Evolutionary conservation across 2,329 filamentous ascomycete species (phyloP).

Genomic region (Uncinocarpus reesii): DNA sequence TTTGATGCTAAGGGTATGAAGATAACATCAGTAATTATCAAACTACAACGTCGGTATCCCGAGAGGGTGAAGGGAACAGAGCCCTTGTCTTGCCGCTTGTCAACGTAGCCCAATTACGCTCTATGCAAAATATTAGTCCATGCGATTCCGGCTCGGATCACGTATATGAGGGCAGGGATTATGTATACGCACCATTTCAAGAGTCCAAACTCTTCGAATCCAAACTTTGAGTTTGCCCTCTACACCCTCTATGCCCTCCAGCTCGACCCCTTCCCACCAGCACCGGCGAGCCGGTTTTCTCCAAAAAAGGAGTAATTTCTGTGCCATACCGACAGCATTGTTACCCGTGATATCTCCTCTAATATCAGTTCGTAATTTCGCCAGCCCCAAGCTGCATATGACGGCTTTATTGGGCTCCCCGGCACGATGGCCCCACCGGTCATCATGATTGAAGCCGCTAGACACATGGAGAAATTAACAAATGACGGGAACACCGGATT

Average conservation of each 20-base stretch:
- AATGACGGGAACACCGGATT: conserved; percentile 14
- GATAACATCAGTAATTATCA: not conserved
- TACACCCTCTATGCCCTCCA: conserved; percentile 80
- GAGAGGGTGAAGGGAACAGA: not conserved
- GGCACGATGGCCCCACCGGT: conserved; percentile 92
- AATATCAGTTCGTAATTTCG: conserved; percentile 84
- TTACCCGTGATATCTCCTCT: conserved; percentile 62
- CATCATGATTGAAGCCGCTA: conserved; percentile 93
- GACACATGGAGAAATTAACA: not conserved
- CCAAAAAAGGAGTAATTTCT: conserved; percentile 96
- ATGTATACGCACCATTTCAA: conserved; percentile 66
- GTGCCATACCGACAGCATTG: conserved; percentile 88
- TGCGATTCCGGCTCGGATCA: not conserved
- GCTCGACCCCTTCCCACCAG: conserved; percentile 98
- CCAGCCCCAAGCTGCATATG: conserved; percentile 89
- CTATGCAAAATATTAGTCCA: conserved; percentile 7
- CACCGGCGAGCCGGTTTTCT: conserved; percentile 89
- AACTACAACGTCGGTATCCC: not conserved
- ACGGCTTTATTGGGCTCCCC: conserved; percentile 97
- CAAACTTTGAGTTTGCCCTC: conserved; percentile 91
- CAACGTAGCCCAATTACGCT: conserved; percentile 17
- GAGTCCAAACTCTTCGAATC: conserved; percentile 95
- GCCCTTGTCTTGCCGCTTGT: not conserved
- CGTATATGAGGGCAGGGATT: not conserved
- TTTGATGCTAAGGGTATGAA: not conserved